Evolutionary conservation across 1,284 basidiomycete species (phyloP).

Genomic region (Takashimella tepidaria): DNA sequence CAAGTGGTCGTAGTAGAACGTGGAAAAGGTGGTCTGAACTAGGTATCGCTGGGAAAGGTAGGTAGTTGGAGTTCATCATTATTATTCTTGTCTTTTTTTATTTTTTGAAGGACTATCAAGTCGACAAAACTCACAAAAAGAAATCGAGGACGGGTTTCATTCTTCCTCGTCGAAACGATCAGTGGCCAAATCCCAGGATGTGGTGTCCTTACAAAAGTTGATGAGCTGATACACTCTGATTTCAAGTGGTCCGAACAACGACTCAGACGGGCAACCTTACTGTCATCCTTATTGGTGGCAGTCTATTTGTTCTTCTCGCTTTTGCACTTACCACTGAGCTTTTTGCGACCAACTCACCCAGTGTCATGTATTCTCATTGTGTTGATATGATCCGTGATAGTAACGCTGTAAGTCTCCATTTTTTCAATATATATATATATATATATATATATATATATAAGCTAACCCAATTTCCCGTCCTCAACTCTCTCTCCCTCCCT

Average conservation of each 20-base stretch:
- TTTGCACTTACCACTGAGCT: slow-evolving; percentile 83
- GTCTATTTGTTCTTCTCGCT: slow-evolving; percentile 70
- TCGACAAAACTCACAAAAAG: background rate
- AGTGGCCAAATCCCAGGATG: no score
- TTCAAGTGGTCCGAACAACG: slow-evolving; percentile 67
- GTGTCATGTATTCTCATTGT: slow-evolving; percentile 78
- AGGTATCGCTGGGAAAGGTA: slow-evolving; percentile 74
- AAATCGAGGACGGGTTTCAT: slow-evolving; percentile 4
- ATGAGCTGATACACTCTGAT: no score
- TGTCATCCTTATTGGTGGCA: slow-evolving; percentile 77
- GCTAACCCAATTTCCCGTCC: background rate
- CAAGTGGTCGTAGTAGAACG: slow-evolving; percentile 51
- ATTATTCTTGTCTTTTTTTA: background rate
- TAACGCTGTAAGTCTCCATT: slow-evolving; percentile 54
- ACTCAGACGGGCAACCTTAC: slow-evolving; percentile 72
- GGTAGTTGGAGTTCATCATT: slow-evolving; percentile 28
- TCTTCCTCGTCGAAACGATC: no score
- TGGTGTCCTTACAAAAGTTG: no score
- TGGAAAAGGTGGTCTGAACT: slow-evolving; percentile 69
- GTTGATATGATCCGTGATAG: slow-evolving; percentile 77
- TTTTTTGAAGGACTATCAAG: no score
- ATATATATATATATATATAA: no score
- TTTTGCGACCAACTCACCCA: slow-evolving; percentile 87
- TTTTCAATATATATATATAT: no score
- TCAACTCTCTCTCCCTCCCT: background rate